A percentile compares a stretch with the other conserved stretches of the same genome.
Evolutionary conservation across 495 filamentous ascomycete genomes (phyloP).

Genomic region (Aspergillus nanangensis): DNA sequence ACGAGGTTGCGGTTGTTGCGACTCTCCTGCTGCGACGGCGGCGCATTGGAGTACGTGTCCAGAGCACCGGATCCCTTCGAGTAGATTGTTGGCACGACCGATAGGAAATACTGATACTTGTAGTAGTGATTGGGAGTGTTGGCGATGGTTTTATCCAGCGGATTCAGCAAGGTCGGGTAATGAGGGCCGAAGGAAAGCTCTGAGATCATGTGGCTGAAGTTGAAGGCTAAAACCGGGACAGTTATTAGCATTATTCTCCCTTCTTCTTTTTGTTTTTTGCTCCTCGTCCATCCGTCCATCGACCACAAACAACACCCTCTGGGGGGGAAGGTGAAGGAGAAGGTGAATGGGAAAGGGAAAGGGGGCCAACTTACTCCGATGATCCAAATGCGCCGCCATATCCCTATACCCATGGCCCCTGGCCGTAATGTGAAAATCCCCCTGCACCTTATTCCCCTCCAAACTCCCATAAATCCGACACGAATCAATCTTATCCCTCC

Average conservation of each 20-base stretch:
- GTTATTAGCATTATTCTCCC: not conserved
- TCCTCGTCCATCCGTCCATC: too few species aligned
- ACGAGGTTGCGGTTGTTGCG: slow-evolving; percentile 50
- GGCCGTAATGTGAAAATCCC: slow-evolving; percentile 97
- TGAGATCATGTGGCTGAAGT: slow-evolving; percentile 96
- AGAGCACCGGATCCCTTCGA: slow-evolving; percentile 52
- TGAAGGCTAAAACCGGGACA: slow-evolving; percentile 60
- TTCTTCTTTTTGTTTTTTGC: too few species aligned
- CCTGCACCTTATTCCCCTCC: slow-evolving; percentile 92
- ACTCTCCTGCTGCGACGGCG: slow-evolving; percentile 15
- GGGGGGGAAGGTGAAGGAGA: not conserved
- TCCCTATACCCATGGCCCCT: slow-evolving; percentile 90
- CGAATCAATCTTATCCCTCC: slow-evolving; percentile 49
- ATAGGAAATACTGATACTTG: slow-evolving; percentile 98
- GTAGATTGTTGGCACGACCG: slow-evolving; percentile 94
- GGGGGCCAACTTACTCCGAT: slow-evolving; percentile 52
- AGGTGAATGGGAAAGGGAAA: not conserved
- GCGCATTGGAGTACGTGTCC: slow-evolving; percentile 30
- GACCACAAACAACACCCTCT: too few species aligned
- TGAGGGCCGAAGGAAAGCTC: slow-evolving; percentile 96
- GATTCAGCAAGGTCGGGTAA: slow-evolving; percentile 90
- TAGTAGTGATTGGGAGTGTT: slow-evolving; percentile 73
- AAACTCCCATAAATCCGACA: slow-evolving; percentile 89
- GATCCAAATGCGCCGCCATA: slow-evolving; percentile 76
- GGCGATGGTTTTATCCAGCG: slow-evolving; percentile 86